Conservation (phyloP, 2,329 filamentous ascomycete genomes). For the Grosmannia penicillata region DNA sequence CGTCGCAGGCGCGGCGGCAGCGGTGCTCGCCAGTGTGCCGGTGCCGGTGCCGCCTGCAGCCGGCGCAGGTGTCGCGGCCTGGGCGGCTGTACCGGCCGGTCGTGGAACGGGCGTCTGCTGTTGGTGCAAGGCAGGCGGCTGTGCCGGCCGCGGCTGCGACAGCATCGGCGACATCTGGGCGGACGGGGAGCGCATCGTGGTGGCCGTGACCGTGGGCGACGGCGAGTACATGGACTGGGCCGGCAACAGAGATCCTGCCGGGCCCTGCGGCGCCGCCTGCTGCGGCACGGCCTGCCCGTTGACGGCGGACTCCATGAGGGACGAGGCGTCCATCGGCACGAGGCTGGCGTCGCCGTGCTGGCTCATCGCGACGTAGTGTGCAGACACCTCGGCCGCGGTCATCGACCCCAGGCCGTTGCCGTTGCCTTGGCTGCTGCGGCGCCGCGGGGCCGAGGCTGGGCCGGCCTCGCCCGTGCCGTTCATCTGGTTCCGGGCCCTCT, state of each 20-base stretch:
- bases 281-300: not conserved
- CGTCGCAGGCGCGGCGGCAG: not conserved
- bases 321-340: no score
- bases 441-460: not conserved
- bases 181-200: not conserved
- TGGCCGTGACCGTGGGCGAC: not conserved
- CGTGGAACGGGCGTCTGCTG: no score
- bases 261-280: no score
- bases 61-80: not conserved
- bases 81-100: not conserved
- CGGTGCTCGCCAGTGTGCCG: no score
- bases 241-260: no score
- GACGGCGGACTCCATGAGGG: no score
- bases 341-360: no score
- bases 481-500: not conserved
- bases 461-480: not conserved
- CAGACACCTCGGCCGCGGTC: no score
- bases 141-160: not conserved
- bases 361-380: no score
- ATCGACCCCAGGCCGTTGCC: no score
- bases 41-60: not conserved
- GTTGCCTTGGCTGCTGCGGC: slow-evolving; percentile 1
- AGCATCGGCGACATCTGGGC: no score
- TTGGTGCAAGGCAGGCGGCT: not conserved
- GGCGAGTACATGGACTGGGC: no score